Evolutionary conservation across 2,329 filamentous ascomycete genomes (phyloP).

Genomic region (Aspergillus sp.): DNA sequence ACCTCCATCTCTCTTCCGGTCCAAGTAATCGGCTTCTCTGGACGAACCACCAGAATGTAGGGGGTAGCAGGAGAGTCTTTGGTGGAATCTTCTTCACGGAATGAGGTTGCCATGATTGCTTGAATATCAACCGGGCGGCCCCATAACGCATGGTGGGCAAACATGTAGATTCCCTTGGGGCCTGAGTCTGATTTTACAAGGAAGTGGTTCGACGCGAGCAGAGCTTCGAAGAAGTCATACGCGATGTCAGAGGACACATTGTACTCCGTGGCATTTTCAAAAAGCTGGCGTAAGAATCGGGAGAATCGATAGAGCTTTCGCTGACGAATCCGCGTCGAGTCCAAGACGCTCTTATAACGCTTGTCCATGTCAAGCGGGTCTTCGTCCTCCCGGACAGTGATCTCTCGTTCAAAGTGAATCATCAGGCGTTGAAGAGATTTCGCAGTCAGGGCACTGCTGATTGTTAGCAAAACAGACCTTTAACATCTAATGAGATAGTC

Average conservation of each 20-base stretch:
- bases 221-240: slow-evolving; percentile 69
- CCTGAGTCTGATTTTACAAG: slow-evolving; percentile 67
- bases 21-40: slow-evolving; percentile 74
- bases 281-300: slow-evolving; percentile 80
- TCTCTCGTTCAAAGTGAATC: slow-evolving; percentile 83
- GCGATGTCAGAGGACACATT: slow-evolving; percentile 68
- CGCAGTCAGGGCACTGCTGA: slow-evolving; percentile 66
- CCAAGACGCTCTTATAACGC: slow-evolving; percentile 88
- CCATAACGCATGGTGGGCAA: slow-evolving; percentile 74
- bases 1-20: slow-evolving; percentile 68
- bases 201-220: slow-evolving; percentile 79
- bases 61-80: slow-evolving; percentile 68
- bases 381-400: slow-evolving; percentile 78
- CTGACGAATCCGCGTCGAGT: slow-evolving; percentile 92
- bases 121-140: slow-evolving; percentile 75
- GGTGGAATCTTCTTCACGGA: slow-evolving; percentile 59
- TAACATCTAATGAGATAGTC: slow-evolving; percentile 1
- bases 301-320: slow-evolving; percentile 95
- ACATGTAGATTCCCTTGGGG: slow-evolving; percentile 69
- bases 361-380: slow-evolving; percentile 86
- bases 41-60: slow-evolving; percentile 77
- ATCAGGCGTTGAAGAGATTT: slow-evolving; percentile 86
- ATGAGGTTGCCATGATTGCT: slow-evolving; percentile 73
- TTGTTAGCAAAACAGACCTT: slow-evolving; percentile 21
- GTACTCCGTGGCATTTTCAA: slow-evolving; percentile 95